phyloP scores from a whole-genome alignment of 1,284 basidiomycete genomes.

The Lentinula novae-zelandiae region DNA sequence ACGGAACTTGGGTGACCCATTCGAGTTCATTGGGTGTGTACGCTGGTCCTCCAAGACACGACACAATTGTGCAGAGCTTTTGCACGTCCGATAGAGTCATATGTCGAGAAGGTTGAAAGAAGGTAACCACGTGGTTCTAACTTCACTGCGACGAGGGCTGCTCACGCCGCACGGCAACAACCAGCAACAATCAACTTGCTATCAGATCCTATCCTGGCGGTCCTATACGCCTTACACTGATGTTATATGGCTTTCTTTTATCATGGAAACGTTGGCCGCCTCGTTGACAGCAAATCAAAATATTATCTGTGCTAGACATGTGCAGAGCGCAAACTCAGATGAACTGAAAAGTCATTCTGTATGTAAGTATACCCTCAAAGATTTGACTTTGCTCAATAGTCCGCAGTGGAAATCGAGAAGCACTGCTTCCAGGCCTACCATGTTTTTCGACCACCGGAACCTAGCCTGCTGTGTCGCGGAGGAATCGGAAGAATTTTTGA shows the following conservation, averaged over 20 bases:
- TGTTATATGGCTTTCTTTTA: background rate
- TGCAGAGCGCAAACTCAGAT: background rate
- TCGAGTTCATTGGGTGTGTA: background rate
- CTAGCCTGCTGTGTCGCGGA: background rate
- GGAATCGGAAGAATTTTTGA: background rate
- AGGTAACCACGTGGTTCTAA: background rate
- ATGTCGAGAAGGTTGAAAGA: background rate
- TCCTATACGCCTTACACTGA: background rate
- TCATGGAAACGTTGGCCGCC: background rate
- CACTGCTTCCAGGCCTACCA: background rate
- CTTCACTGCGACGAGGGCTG: no score
- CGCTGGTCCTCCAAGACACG: constrained; percentile 4
- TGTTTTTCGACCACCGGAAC: background rate
- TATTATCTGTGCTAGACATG: background rate
- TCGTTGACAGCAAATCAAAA: background rate
- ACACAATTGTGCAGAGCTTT: constrained; percentile 4
- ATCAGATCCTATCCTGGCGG: no score
- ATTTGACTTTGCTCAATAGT: background rate
- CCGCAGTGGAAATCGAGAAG: background rate
- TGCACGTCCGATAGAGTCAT: background rate
- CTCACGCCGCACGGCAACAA: no score
- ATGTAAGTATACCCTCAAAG: background rate
- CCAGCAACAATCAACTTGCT: no score
- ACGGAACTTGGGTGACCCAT: background rate
- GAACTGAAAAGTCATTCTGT: background rate